A percentile compares a stretch with the other conserved stretches of the same genome.
phyloP scores from a whole-genome alignment of 176 grass and related monocot genomes.

The Carex scoparia region DNA sequence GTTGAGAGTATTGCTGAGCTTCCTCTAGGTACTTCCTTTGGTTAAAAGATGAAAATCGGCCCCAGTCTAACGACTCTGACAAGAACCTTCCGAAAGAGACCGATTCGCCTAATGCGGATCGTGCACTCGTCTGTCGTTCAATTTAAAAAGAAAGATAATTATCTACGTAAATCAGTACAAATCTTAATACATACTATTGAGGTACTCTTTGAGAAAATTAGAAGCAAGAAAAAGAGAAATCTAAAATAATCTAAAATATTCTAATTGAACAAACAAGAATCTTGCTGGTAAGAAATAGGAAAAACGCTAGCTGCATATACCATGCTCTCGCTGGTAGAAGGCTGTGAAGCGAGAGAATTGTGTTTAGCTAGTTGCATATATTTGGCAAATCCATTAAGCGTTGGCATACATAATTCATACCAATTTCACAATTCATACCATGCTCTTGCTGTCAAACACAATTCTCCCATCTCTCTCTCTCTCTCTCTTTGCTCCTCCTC shows the following conservation, averaged over 20 bases:
- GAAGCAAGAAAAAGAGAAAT: neutral
- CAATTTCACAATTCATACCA: too few species aligned
- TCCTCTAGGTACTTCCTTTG: conserved; percentile 75
- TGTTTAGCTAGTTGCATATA: too few species aligned
- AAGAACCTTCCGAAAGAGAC: conserved; percentile 75
- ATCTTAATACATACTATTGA: neutral
- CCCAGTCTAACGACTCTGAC: conserved; percentile 69
- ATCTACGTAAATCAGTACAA: neutral
- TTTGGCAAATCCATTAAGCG: too few species aligned
- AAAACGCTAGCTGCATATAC: neutral
- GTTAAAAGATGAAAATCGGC: conserved; percentile 54
- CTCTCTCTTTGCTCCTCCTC: neutral
- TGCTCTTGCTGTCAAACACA: too few species aligned
- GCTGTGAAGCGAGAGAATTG: conserved; percentile 15
- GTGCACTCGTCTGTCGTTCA: neutral
- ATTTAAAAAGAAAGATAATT: neutral
- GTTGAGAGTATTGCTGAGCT: conserved; percentile 41
- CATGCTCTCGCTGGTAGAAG: conserved; percentile 20
- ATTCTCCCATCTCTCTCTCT: neutral
- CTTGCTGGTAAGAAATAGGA: too few species aligned
- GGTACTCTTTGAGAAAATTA: neutral
- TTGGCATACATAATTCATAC: too few species aligned
- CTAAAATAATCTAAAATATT: too few species aligned
- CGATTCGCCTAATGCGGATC: conserved; percentile 65
- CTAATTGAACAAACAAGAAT: too few species aligned